Base-by-base conservation (phyloP, 73 alveolate species). In the Diophrys appendiculata region DNA sequence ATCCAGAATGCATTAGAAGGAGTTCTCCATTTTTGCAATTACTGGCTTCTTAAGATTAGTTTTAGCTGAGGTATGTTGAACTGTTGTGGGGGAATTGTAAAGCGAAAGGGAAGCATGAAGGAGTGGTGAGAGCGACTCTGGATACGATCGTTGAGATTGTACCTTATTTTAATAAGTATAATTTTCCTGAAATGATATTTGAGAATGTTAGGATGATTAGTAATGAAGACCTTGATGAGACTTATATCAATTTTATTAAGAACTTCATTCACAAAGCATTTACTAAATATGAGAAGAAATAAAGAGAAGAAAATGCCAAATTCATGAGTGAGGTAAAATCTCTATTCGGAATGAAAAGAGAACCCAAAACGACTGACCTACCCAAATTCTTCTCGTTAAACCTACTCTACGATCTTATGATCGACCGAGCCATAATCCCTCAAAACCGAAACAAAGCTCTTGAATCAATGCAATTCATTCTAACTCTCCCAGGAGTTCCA, bases 71-170 rank as follows among this genome's bases (percentile, higher is more conserved):
- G 53, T 29, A 54, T 8, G 69, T 82, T 43, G 90, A 82, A 13
- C 29, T 82, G 75, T 33, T 82, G n/a, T 82, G 90, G 90, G 34
- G 28, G 5, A 71, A 82, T 52, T 82, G 90, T 52, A 82, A 43
- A 43, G n/a, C 18, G n/a, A 43, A 43, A 18, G 18, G 65, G 2
- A 82, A 82, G 80, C 90, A 82, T 64, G 90, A 82, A 29, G 84
- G 73, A 25, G 73, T 82, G 0, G 69, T 82, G 18, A 82, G 90
- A 65, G 80, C 84, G 14, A 73, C 90, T 29, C 68, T 43, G n/a
- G 60, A 43, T 43, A 43, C 60, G 5, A 43, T 43, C 60, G 18
- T 43, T 11, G 60, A 43, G 60, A 43, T 18, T 43, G 60, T 43
- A 11, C 18, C 5, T 11, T 43, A 43, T 18, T 43, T 43, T 43